These are phyloP conservation scores for Olyra latifolia DNA, from an alignment of 176 grass and related monocot species.

Conservation along the genomic window DNA sequence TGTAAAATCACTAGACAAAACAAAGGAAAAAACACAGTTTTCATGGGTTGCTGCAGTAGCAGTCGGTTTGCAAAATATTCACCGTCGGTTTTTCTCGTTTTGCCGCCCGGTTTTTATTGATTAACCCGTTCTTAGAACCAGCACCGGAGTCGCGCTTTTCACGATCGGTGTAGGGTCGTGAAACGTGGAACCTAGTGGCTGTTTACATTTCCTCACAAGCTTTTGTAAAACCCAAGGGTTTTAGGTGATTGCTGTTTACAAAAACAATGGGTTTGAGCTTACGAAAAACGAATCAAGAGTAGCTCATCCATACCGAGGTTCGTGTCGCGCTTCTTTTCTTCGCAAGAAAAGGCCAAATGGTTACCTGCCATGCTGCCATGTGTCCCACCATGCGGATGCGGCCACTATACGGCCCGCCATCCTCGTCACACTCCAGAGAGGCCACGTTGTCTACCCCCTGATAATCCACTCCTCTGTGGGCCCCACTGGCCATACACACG, in stretches of 20 bases:
- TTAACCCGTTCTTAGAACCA: too few species aligned
- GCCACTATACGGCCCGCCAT: neutral
- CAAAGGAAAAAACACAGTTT: too few species aligned
- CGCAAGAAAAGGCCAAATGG: neutral
- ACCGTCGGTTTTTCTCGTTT: too few species aligned
- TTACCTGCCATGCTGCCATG: neutral
- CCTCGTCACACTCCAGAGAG: constrained; percentile 1
- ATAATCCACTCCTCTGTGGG: neutral
- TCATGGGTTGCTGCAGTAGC: too few species aligned
- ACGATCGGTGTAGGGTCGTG: too few species aligned
- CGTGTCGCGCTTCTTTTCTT: neutral
- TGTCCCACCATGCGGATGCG: neutral
- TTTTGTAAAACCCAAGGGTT: neutral
- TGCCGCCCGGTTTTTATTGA: too few species aligned
- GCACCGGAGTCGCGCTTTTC: too few species aligned
- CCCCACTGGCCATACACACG: neutral
- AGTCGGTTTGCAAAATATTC: too few species aligned
- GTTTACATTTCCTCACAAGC: neutral
- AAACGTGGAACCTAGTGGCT: neutral
- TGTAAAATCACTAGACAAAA: too few species aligned
- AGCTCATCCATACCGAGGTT: too few species aligned
- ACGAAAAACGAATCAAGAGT: neutral
- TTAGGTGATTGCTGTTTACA: neutral
- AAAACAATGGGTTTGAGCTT: neutral
- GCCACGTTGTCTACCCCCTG: constrained; percentile 22